Evolutionary conservation across 768 basidiomycete species (phyloP).

Genomic region (Lanmaoa rubissima): DNA sequence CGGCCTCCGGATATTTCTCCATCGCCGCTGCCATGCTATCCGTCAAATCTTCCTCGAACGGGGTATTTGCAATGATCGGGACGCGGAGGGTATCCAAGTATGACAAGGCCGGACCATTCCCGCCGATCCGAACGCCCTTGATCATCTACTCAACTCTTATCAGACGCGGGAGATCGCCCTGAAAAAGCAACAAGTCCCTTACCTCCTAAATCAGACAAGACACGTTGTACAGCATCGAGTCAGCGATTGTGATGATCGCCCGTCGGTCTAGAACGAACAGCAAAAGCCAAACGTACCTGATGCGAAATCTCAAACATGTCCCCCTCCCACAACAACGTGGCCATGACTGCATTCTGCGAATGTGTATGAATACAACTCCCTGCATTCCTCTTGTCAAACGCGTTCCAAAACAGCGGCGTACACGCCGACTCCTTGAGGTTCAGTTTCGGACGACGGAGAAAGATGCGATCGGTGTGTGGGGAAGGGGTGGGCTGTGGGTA

Average conservation of each 20-base stretch:
- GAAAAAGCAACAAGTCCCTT: background rate
- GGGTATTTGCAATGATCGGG: slow-evolving; percentile 91
- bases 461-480: slow-evolving; percentile 67
- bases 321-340: slow-evolving; percentile 73
- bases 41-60: slow-evolving; percentile 84
- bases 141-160: slow-evolving; percentile 64
- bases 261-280: background rate
- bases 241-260: background rate
- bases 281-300: slow-evolving; percentile 45
- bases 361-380: slow-evolving; percentile 92
- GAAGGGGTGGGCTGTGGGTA: slow-evolving; percentile 61
- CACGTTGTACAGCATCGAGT: background rate
- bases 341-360: slow-evolving; percentile 88
- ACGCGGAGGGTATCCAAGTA: slow-evolving; percentile 84
- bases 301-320: slow-evolving; percentile 78
- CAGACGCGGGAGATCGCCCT: background rate
- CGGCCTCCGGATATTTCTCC: slow-evolving; percentile 73
- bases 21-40: slow-evolving; percentile 89
- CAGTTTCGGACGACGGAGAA: slow-evolving; percentile 69
- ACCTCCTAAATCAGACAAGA: slow-evolving; percentile 39
- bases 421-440: slow-evolving; percentile 84
- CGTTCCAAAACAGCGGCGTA: slow-evolving; percentile 91
- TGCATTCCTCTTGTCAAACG: slow-evolving; percentile 74
- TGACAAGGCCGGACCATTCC: slow-evolving; percentile 71
- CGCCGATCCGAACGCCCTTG: slow-evolving; percentile 79